Base-by-base conservation (phyloP, 1,284 basidiomycete genomes). In the Rhodotorula glutinis region DNA sequence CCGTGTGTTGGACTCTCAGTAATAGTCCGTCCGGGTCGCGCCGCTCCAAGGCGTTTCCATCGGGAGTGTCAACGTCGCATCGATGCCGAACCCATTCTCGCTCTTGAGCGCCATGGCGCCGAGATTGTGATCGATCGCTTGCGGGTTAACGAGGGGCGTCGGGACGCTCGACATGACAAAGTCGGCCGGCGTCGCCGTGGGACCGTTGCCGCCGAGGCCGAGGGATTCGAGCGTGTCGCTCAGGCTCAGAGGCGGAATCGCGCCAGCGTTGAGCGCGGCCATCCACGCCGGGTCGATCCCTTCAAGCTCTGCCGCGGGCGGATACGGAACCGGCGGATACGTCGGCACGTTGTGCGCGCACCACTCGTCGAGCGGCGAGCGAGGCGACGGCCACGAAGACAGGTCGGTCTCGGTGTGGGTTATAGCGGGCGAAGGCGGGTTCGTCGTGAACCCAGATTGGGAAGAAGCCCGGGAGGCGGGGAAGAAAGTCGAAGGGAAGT, bases 271-370 rank as follows among this genome's bases (percentile, higher is more conserved):
- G 33, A 43, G 49, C 25, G 57, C 57, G 13, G 47, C 58, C 8
- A 19, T 57, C 53, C 54, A 62, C 9, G 19, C 46, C 7, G 61
- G 49, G 25, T 62, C 38, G 55, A 61, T 54, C 2, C 51, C 51
- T 4, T 9, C 43, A 53, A 10, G 44, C 8, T 14, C 4, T 7
- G 53, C 9, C 38, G 53, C n/a, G 4, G 51, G 29, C 27, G 62
- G 62, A 16, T 63, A 63, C 14, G 62, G 62, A 4, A 63, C 62
- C 21, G 62, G 62, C 11, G 62, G 62, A 43, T 63, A 63, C 13
- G n/a, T 57, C 30, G 41, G 17, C n/a, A n/a, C 38, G 23, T 17
- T n/a, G 44, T 29, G 19, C 40, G 23, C 23, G n/a, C 27, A 56
- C 46, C 49, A 52, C 2, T 29, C 46, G 25, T 57, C 61, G 27